Percentiles rank a stretch among this genome's conserved stretches.
Conservation (phyloP, 352 stramenopile species). For the Phytophthora crassamura region DNA sequence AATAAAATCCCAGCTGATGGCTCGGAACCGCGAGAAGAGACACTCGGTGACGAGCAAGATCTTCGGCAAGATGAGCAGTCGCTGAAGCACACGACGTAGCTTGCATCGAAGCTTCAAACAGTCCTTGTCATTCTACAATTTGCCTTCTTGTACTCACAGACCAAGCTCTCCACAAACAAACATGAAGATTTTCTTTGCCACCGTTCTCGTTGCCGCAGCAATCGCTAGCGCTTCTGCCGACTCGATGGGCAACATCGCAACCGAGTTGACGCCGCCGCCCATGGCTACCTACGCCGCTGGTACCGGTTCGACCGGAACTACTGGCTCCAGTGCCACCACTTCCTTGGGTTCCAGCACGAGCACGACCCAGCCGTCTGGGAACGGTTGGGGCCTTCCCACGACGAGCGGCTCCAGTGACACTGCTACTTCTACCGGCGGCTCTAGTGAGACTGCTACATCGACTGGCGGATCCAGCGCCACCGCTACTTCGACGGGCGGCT, state of each 20-base stretch:
- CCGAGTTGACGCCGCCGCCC: slow-evolving; percentile 9
- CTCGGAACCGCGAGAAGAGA: slow-evolving; percentile 5
- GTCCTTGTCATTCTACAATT: slow-evolving; percentile 36
- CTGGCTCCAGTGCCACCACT: background rate
- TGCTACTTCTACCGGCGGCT: slow-evolving; percentile 3
- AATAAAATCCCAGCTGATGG: slow-evolving; percentile 29
- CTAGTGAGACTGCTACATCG: slow-evolving; percentile 1
- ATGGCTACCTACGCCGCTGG: slow-evolving; percentile 22
- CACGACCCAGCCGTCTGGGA: slow-evolving; percentile 1
- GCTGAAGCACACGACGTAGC: background rate
- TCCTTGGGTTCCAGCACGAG: background rate
- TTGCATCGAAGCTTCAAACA: background rate
- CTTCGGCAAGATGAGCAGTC: slow-evolving; percentile 30
- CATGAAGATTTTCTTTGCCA: slow-evolving; percentile 35
- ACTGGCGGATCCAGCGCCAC: background rate
- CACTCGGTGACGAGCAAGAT: slow-evolving; percentile 27
- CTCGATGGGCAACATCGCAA: slow-evolving; percentile 28
- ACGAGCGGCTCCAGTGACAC: slow-evolving; percentile 4
- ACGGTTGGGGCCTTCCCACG: slow-evolving; percentile 1
- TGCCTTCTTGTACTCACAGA: slow-evolving; percentile 24
- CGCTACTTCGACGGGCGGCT: slow-evolving; percentile 11
- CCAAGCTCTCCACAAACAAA: slow-evolving; percentile 9
- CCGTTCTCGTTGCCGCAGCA: slow-evolving; percentile 24
- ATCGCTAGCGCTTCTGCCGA: slow-evolving; percentile 25
- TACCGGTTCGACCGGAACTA: slow-evolving; percentile 24